Conservation (phyloP, 192 early-diverging fungal species). For the Coemansia interrupta region DNA sequence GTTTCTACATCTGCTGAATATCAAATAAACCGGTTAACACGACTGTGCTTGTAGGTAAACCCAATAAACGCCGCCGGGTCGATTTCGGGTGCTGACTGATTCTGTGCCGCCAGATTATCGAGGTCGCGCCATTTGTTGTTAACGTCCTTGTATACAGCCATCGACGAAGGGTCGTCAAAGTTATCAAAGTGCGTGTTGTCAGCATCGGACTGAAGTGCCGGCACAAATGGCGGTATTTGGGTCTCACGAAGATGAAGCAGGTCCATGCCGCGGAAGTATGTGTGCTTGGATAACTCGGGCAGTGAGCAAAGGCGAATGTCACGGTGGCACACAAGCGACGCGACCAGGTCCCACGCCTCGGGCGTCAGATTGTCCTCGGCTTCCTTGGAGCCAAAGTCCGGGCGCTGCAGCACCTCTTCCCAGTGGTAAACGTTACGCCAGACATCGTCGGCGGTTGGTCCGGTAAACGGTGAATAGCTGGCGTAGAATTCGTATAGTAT, state of each 20-base stretch:
- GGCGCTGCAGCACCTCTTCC: conserved; percentile 68
- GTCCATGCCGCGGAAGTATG: conserved; percentile 62
- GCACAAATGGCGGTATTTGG: conserved; percentile 69
- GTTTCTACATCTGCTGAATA: not conserved
- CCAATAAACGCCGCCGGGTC: conserved; percentile 81
- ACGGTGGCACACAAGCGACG: conserved; percentile 55
- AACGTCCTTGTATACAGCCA: conserved; percentile 59
- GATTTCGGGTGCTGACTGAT: conserved; percentile 52
- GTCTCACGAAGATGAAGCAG: conserved; percentile 62
- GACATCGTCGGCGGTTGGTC: conserved; percentile 62
- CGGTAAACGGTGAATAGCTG: conserved; percentile 75
- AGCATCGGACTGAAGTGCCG: conserved; percentile 60
- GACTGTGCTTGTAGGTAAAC: conserved; percentile 67
- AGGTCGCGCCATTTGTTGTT: conserved; percentile 54
- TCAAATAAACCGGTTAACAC: conserved; percentile 3
- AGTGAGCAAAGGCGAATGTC: conserved; percentile 54
- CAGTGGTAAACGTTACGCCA: conserved; percentile 88
- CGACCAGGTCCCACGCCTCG: conserved; percentile 72
- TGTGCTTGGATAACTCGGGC: conserved; percentile 57
- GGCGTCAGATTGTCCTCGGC: conserved; percentile 77
- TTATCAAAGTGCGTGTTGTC: conserved; percentile 84
- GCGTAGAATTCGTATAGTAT: conserved; percentile 77
- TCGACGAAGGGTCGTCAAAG: conserved; percentile 59
- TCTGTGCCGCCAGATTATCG: conserved; percentile 18
- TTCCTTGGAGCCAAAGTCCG: conserved; percentile 71